Evolutionary conservation across 176 grass and related monocot species (phyloP).

Genomic region (Juncus effusus): DNA sequence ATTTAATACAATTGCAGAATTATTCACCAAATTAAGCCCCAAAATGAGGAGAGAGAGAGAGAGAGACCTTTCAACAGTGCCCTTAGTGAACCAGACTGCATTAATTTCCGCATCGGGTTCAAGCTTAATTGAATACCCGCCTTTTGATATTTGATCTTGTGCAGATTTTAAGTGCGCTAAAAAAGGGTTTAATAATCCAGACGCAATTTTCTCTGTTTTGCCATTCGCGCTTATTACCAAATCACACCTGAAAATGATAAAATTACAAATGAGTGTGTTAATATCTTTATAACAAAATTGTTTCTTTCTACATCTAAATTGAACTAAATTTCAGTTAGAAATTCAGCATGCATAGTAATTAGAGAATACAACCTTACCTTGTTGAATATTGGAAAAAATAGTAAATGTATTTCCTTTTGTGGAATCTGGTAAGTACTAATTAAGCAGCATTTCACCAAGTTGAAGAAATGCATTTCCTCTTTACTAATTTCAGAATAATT

Average conservation of each 20-base stretch:
- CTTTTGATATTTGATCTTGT: constrained; percentile 85
- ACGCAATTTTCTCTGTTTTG: constrained; percentile 85
- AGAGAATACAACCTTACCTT: neutral
- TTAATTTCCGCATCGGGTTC: constrained; percentile 43
- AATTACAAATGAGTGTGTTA: constrained; percentile 2
- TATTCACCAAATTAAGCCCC: constrained; percentile 11
- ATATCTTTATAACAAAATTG: constrained; percentile 1
- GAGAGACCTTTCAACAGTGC: constrained; percentile 65
- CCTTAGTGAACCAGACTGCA: constrained; percentile 74
- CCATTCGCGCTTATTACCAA: constrained; percentile 77
- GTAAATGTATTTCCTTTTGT: neutral
- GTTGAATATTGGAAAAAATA: constrained; percentile 9
- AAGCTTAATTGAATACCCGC: constrained; percentile 83
- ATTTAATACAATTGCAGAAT: constrained; percentile 1
- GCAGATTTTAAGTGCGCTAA: constrained; percentile 71
- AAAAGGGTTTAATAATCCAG: constrained; percentile 82
- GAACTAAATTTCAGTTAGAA: constrained; percentile 1
- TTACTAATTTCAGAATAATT: no score
- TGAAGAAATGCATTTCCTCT: no score
- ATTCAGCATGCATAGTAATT: neutral
- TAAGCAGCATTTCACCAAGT: neutral
- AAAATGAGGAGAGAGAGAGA: constrained; percentile 7
- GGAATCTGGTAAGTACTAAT: neutral
- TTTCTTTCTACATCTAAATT: constrained; percentile 4
- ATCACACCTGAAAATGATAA: constrained; percentile 66